These are phyloP conservation scores for Alternaria hordeiaustralica DNA, from an alignment of 2,329 filamentous ascomycete genomes.

Conservation along the genomic window DNA sequence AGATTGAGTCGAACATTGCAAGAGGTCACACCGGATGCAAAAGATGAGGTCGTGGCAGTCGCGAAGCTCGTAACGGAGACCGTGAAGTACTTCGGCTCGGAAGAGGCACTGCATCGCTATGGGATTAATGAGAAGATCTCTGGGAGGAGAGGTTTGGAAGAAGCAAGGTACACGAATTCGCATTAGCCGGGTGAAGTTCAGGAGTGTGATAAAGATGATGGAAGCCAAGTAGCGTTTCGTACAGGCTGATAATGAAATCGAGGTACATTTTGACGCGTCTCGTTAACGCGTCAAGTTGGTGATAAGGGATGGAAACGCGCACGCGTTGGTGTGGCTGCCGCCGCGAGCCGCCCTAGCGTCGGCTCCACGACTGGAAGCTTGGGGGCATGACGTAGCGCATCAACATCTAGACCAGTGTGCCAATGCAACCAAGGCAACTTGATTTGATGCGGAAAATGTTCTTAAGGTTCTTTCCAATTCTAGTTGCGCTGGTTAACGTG, in stretches of 20 bases:
- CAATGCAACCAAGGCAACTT: not conserved
- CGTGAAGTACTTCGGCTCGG: conserved; percentile 28
- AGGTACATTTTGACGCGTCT: not conserved
- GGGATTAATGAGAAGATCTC: conserved; percentile 22
- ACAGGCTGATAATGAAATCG: not conserved
- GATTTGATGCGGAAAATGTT: not conserved
- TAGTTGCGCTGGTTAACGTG: not conserved
- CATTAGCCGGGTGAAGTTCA: not conserved
- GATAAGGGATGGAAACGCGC: not conserved
- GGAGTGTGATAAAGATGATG: not conserved
- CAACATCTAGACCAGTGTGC: not conserved
- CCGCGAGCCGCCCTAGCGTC: not conserved
- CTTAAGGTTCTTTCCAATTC: not conserved
- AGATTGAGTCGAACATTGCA: conserved; percentile 31
- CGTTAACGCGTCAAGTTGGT: not conserved
- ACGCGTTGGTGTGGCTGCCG: not conserved
- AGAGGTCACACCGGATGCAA: conserved; percentile 29
- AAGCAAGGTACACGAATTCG: conserved; percentile 15
- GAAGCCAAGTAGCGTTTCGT: not conserved
- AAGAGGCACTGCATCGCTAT: conserved; percentile 20
- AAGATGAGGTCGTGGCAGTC: conserved; percentile 25
- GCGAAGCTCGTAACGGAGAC: conserved; percentile 24
- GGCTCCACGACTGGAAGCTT: not conserved
- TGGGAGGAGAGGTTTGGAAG: conserved; percentile 26
- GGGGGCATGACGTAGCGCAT: not conserved